Conservation (phyloP, 768 basidiomycete species). For the button mushroom (Agaricus bisporus) region DNA sequence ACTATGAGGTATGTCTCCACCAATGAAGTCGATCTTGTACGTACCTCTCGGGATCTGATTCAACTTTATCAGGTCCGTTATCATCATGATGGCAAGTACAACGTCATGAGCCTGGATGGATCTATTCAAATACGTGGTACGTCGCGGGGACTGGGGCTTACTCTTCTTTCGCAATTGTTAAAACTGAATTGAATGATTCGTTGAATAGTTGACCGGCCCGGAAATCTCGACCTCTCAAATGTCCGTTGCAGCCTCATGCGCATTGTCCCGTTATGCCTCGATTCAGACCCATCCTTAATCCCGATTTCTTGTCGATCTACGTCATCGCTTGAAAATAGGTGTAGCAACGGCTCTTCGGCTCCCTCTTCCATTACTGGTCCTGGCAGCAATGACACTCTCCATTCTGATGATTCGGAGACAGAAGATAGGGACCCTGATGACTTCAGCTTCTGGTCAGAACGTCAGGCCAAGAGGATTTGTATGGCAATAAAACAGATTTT, state of each 20-base stretch:
- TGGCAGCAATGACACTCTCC: conserved; percentile 10
- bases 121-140: conserved; percentile 87
- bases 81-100: conserved; percentile 97
- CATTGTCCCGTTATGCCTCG: conserved; percentile 82
- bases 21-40: background rate
- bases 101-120: conserved; percentile 82
- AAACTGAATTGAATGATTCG: conserved; percentile 9
- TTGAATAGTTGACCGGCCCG: conserved; percentile 61
- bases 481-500: conserved; percentile 75
- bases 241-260: conserved; percentile 64
- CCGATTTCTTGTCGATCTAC: conserved; percentile 52
- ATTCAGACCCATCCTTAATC: conserved; percentile 77
- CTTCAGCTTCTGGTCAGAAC: conserved; percentile 89
- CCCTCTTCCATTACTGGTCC: conserved; percentile 2
- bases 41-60: conserved; percentile 1
- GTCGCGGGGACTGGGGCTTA: conserved; percentile 18
- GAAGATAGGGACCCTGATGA: conserved; percentile 76
- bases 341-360: background rate
- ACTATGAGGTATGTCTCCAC: conserved; percentile 64
- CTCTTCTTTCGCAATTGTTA: background rate
- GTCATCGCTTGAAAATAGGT: conserved; percentile 15
- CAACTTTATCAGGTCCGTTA: conserved; percentile 57
- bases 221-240: conserved; percentile 53
- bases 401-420: conserved; percentile 21
- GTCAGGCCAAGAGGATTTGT: conserved; percentile 87